These are phyloP conservation scores for Starmerella khaoyaiensis DNA, from an alignment of 805 yeast species.

Conservation along the genomic window DNA sequence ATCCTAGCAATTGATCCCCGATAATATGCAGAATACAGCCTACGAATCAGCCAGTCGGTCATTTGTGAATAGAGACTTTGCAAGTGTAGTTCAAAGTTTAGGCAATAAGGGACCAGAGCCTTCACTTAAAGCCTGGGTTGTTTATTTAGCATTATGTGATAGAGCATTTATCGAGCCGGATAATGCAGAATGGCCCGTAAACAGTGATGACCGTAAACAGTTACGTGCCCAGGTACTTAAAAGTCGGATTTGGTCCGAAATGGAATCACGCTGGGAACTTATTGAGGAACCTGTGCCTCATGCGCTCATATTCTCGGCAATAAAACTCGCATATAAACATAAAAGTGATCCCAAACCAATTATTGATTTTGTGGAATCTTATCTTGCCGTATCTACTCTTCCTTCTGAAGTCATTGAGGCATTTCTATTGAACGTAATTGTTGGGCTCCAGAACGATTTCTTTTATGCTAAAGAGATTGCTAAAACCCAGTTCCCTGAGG, in stretches of 20 bases:
- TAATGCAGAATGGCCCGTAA: slow-evolving; percentile 9
- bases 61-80: slow-evolving; percentile 14
- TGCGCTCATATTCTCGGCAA: slow-evolving; percentile 5
- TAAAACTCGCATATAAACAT: slow-evolving; percentile 8
- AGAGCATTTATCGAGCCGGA: slow-evolving; percentile 16
- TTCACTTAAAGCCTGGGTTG: slow-evolving; percentile 8
- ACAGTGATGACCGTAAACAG: slow-evolving; percentile 5
- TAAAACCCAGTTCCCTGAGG: slow-evolving; percentile 5
- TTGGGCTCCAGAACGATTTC: slow-evolving; percentile 11
- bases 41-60: slow-evolving; percentile 10
- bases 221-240: slow-evolving; percentile 4
- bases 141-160: slow-evolving; percentile 15
- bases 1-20: too few relatives aligned
- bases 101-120: slow-evolving; percentile 3
- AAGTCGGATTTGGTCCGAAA: slow-evolving; percentile 5
- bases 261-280: slow-evolving; percentile 3
- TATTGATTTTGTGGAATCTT: slow-evolving; percentile 9
- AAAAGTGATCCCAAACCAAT: slow-evolving; percentile 9
- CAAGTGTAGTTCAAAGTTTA: slow-evolving; percentile 3
- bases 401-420: slow-evolving; percentile 7
- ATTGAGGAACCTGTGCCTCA: slow-evolving; percentile 5
- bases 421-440: slow-evolving; percentile 6
- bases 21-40: not conserved
- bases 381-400: slow-evolving; percentile 1
- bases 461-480: slow-evolving; percentile 14